Conservation (phyloP, 73 alveolate species). For the Blepharisma stoltei region DNA sequence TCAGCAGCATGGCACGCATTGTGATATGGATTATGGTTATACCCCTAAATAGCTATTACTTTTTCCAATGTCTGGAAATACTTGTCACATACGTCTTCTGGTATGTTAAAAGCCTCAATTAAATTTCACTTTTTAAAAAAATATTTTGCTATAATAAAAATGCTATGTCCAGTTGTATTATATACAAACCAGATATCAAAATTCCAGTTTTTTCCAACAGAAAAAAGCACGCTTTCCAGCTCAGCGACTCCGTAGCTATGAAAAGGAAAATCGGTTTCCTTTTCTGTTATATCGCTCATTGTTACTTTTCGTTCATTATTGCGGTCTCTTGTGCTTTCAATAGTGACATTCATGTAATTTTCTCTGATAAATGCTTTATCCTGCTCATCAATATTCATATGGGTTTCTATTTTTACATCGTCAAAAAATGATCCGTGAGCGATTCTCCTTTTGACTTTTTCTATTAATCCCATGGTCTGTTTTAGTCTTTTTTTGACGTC, state of each 20-base stretch:
- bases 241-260: not conserved
- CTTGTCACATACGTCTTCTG: conserved; percentile 43
- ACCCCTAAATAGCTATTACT: conserved; percentile 33
- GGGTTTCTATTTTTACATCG: not conserved
- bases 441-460: not conserved
- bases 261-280: not conserved
- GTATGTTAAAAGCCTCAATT: conserved; percentile 37
- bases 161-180: conserved; percentile 15
- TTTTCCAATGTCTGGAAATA: conserved; percentile 46
- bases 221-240: not conserved
- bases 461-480: not conserved
- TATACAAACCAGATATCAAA: conserved; percentile 26
- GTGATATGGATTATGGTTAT: conserved; percentile 70
- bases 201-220: conserved; percentile 14
- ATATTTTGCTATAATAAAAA: conserved; percentile 25
- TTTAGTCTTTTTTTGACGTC: conserved; percentile 20
- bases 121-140: conserved; percentile 32
- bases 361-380: conserved; percentile 1
- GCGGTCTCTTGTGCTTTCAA: not conserved
- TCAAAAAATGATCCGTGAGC: conserved; percentile 13
- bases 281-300: not conserved
- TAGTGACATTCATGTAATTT: conserved; percentile 11
- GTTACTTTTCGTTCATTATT: not conserved
- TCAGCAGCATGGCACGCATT: conserved; percentile 84
- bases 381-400: not conserved